Conservation (phyloP, 805 yeast genomes). For the Jamesozyma lodderae region DNA sequence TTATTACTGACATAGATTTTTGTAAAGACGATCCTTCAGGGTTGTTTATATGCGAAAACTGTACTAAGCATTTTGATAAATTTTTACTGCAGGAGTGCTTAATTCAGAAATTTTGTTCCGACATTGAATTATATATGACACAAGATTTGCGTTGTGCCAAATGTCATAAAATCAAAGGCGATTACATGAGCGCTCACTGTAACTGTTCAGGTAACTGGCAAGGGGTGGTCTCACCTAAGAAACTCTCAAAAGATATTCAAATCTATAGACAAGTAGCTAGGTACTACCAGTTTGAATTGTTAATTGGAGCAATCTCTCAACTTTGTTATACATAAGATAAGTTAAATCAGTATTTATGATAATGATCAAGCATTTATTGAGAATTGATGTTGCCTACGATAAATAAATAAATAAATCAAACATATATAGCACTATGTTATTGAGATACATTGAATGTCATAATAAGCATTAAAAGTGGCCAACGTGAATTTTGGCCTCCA, state of each 20-base stretch:
- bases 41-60: slow-evolving; percentile 54
- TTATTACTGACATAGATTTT: slow-evolving; percentile 66
- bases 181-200: slow-evolving; percentile 66
- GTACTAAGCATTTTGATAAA: slow-evolving; percentile 55
- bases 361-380: too few relatives aligned
- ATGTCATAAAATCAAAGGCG: slow-evolving; percentile 59
- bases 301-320: slow-evolving; percentile 22
- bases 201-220: slow-evolving; percentile 84
- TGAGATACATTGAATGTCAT: too few relatives aligned
- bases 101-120: slow-evolving; percentile 50
- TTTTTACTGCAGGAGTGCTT: slow-evolving; percentile 71
- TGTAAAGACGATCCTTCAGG: slow-evolving; percentile 53
- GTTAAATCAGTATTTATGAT: neutral
- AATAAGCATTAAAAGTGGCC: too few relatives aligned
- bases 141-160: slow-evolving; percentile 80
- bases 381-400: too few relatives aligned
- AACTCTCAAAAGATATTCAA: slow-evolving; percentile 37
- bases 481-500: too few relatives aligned
- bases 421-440: too few relatives aligned
- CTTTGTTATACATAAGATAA: slow-evolving; percentile 1
- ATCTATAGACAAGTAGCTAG: slow-evolving; percentile 52
- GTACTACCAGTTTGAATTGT: slow-evolving; percentile 50
- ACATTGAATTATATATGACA: slow-evolving; percentile 49
- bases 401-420: too few relatives aligned
- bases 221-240: slow-evolving; percentile 41